phyloP scores from a whole-genome alignment of 345 rosid species.

The Physaria fendleri region DNA sequence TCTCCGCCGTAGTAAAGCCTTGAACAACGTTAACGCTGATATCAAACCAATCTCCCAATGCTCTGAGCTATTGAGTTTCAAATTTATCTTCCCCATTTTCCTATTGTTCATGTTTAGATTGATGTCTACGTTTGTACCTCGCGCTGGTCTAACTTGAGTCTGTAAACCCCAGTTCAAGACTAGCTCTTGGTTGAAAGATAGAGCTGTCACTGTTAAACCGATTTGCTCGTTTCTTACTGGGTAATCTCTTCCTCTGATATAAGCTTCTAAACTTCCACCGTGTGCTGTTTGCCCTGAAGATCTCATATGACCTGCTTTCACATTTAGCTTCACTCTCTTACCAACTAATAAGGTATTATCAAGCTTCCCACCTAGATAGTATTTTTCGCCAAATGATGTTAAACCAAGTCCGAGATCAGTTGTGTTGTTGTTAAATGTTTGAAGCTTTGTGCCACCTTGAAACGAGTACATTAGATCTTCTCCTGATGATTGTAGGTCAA shows the following conservation, averaged over 20 bases:
- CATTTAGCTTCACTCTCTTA: constrained; percentile 55
- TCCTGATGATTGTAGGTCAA: constrained; percentile 75
- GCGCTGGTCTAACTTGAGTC: constrained; percentile 53
- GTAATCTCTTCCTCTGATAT: constrained; percentile 69
- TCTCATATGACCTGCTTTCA: constrained; percentile 61
- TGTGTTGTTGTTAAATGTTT: constrained; percentile 51
- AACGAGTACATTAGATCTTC: constrained; percentile 62
- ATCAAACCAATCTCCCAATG: constrained; percentile 59
- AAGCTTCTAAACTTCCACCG: constrained; percentile 73
- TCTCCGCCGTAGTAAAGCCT: constrained; percentile 46
- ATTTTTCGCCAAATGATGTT: constrained; percentile 57
- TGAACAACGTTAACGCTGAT: constrained; percentile 48
- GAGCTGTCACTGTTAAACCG: constrained; percentile 51
- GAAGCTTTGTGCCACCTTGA: constrained; percentile 54
- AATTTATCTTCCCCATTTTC: constrained; percentile 63
- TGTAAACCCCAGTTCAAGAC: constrained; percentile 68
- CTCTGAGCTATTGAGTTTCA: constrained; percentile 65
- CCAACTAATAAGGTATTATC: constrained; percentile 70
- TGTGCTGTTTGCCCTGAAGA: constrained; percentile 56
- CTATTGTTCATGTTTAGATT: constrained; percentile 62
- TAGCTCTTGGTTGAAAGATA: constrained; percentile 60
- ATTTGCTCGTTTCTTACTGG: constrained; percentile 59
- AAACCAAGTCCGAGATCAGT: constrained; percentile 55
- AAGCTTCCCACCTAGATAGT: constrained; percentile 64
- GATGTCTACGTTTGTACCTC: constrained; percentile 46